Evolutionary conservation across 306 rosid genomes (phyloP), one percentile per base, ranked within the genome.

Genomic region (Cercis canadensis): DNA sequence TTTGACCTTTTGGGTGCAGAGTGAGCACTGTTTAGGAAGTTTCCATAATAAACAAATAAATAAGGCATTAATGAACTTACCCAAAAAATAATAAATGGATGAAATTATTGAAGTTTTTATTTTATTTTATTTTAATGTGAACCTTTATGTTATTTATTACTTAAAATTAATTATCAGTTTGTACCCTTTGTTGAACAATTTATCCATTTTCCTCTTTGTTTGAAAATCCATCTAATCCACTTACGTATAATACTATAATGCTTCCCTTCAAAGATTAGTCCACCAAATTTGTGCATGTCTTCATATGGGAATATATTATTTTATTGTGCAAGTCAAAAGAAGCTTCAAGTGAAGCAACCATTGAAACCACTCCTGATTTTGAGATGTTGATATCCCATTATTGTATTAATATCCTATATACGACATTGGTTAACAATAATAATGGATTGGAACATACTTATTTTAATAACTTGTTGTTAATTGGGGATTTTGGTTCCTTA

Each of bases 241-340:
- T 15, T 33, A 64, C n/a, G n/a, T n/a, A n/a, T n/a, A 9, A 7
- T 34, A 6, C 15, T 2, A 55, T 8, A n/a, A 61, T 58, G 57
- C 58, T 32, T 59, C 50, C 32, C 17, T 37, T n/a, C 7, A 15
- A 15, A 52, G 36, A 64, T 67, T 79, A 40, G 83, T 21, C 68
- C 62, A 69, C 67, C 76, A 56, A 62, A 69, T 61, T 24, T 31
- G 13, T 1, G 13, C 2, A 12, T 24, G 47, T 34, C 34, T 45
- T 52, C 34, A 7, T 8, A 34, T 12, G 34, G 44, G 67, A 21
- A 37, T 16, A 46, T 14, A 46, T 58, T 62, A 24, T 44, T 67
- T 67, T 55, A 55, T 37, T 49, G 57, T 7, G 9, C 21, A 69
- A 19, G 57, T 74, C 73, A 69, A 62, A 67, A 32, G 21, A 57